phyloP scores from a whole-genome alignment of 2,329 filamentous ascomycete species.

The Onygenales sp. region DNA sequence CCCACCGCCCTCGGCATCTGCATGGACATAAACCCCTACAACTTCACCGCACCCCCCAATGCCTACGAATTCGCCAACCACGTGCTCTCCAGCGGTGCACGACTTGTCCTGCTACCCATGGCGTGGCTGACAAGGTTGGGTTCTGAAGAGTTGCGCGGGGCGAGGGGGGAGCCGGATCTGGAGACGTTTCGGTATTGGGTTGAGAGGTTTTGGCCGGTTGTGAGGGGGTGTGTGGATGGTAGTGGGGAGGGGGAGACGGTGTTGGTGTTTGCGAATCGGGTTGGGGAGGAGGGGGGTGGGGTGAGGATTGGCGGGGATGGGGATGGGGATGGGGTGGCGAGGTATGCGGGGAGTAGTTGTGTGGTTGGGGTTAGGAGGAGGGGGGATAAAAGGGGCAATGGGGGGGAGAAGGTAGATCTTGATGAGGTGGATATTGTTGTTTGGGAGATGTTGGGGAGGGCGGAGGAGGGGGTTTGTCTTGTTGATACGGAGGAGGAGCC shows the following conservation, averaged over 20 bases:
- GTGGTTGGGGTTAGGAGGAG: constrained; percentile 26
- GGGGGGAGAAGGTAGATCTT: constrained; percentile 9
- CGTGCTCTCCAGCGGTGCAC: constrained; percentile 39
- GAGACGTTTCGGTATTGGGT: constrained; percentile 57
- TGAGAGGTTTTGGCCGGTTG: constrained; percentile 46
- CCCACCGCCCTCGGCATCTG: constrained; percentile 40
- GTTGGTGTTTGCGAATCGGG: constrained; percentile 39
- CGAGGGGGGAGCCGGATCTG: constrained; percentile 42
- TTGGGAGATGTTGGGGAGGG: constrained; percentile 37
- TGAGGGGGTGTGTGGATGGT: constrained; percentile 22
- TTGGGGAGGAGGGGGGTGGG: constrained; percentile 30
- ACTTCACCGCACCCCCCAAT: constrained; percentile 48
- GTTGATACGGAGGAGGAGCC: constrained; percentile 36
- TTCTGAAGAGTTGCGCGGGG: constrained; percentile 35
- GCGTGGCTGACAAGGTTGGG: constrained; percentile 50
- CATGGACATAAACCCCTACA: constrained; percentile 54
- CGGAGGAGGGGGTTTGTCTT: constrained; percentile 36
- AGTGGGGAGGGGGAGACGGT: constrained; percentile 17
- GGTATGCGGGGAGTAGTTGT: constrained; percentile 41
- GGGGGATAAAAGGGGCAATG: constrained; percentile 7
- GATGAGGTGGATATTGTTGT: constrained; percentile 33
- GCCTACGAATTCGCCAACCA: constrained; percentile 53
- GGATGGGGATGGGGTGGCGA: constrained; percentile 28
- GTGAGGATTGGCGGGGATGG: constrained; percentile 17
- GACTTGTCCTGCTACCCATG: constrained; percentile 52